Percentiles rank a stretch among this genome's conserved stretches.
Conservation (phyloP, 2,329 filamentous ascomycete species). For the Incumbomyces delicatus region DNA sequence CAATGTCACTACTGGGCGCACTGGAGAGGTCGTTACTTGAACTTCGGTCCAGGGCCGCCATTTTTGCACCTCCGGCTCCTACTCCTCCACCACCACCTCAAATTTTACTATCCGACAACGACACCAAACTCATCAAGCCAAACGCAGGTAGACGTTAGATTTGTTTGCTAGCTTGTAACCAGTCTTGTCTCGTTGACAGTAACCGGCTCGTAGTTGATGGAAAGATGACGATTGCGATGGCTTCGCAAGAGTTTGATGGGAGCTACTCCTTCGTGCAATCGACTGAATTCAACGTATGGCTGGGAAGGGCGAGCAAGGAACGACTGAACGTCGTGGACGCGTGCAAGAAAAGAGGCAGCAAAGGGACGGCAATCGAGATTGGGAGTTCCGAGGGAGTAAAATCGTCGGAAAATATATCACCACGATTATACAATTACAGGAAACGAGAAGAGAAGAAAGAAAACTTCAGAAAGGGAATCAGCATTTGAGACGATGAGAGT, state of each 20-base stretch:
- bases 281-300: no score
- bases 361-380: no score
- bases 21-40: constrained; percentile 22
- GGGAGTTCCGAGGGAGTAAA: no score
- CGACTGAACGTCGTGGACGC: no score
- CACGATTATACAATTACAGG: not conserved
- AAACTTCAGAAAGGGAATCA: constrained; percentile 1
- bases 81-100: not conserved
- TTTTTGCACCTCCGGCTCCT: constrained; percentile 6
- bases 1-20: constrained; percentile 18
- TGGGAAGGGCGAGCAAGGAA: no score
- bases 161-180: not conserved
- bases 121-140: not conserved
- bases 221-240: constrained; percentile 7
- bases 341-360: no score
- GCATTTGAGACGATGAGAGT: constrained; percentile 5
- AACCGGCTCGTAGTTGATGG: constrained; percentile 6
- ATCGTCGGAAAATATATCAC: no score
- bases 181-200: not conserved
- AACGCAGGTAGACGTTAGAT: not conserved
- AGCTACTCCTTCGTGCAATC: no score
- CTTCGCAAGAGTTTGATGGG: not conserved
- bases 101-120: not conserved
- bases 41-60: constrained; percentile 17
- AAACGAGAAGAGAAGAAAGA: constrained; percentile 1